Conservation (phyloP, 2,329 filamentous ascomycete species). For the Didymella sp. region DNA sequence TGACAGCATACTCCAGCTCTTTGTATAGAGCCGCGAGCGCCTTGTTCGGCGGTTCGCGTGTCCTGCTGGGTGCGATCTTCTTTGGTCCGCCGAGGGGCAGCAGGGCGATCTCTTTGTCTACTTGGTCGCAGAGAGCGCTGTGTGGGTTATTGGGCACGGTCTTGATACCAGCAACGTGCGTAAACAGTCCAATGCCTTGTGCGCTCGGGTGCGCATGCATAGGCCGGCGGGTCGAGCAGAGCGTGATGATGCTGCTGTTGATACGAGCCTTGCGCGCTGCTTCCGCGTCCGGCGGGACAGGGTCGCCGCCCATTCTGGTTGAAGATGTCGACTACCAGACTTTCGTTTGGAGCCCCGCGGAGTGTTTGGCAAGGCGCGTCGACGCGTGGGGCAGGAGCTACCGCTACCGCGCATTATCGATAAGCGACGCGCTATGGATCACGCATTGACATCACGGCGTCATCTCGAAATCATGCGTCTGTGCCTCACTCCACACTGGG, state of each 20-base stretch:
- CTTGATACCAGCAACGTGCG: constrained; percentile 28
- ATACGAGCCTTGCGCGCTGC: constrained; percentile 24
- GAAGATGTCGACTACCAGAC: neutral
- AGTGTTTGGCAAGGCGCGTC: constrained; percentile 1
- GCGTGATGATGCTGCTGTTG: constrained; percentile 30
- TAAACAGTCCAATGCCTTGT: constrained; percentile 38
- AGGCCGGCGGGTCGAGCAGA: constrained; percentile 17
- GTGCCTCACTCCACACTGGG: constrained; percentile 18
- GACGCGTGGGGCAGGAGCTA: neutral
- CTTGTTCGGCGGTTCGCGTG: neutral
- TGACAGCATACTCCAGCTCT: constrained; percentile 20
- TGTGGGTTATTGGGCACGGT: neutral
- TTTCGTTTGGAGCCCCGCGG: neutral
- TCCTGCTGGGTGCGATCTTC: neutral
- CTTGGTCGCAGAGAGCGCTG: neutral
- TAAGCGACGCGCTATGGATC: constrained; percentile 9
- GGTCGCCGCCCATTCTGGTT: neutral
- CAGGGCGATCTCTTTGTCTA: constrained; percentile 9
- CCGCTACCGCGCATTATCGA: constrained; percentile 6
- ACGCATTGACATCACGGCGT: constrained; percentile 28
- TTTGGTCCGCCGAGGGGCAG: constrained; percentile 20
- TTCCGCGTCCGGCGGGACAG: constrained; percentile 21
- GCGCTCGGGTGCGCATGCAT: constrained; percentile 15
- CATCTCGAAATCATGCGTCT: constrained; percentile 24
- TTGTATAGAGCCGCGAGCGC: neutral